Evolutionary conservation across 2,329 filamentous ascomycete species (phyloP).

Genomic region (Neospermospora avenae): DNA sequence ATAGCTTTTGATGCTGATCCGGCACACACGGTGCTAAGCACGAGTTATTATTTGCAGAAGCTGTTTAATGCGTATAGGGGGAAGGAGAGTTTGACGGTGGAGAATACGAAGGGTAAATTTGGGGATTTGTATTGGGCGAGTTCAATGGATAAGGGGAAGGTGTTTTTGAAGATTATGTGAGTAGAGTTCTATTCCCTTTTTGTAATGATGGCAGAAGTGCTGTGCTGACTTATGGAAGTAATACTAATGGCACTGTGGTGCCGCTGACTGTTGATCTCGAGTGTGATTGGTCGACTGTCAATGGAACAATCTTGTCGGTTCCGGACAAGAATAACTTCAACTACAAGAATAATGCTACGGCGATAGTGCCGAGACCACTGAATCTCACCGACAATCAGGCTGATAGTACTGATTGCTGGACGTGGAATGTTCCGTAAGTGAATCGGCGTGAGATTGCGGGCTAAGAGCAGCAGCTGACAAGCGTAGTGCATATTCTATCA

Average conservation of each 20-base stretch:
- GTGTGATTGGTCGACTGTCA: conserved; percentile 19
- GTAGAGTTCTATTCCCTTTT: background rate
- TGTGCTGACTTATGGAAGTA: conserved; percentile 9
- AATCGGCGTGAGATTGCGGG: no score
- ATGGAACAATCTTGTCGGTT: conserved; percentile 23
- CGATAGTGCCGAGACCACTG: conserved; percentile 16
- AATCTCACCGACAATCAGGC: conserved; percentile 15
- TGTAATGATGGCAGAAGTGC: background rate
- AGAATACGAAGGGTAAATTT: conserved; percentile 19
- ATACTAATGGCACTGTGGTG: conserved; percentile 16
- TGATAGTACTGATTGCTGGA: conserved; percentile 14
- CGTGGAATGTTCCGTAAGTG: conserved; percentile 27
- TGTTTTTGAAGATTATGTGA: conserved; percentile 27
- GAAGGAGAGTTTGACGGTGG: conserved; percentile 24
- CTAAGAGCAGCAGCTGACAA: background rate
- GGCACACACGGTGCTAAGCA: conserved; percentile 20
- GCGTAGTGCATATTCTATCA: conserved; percentile 21
- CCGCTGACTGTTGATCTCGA: conserved; percentile 18
- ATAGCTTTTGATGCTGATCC: conserved; percentile 27
- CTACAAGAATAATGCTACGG: conserved; percentile 25
- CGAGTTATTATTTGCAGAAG: conserved; percentile 30
- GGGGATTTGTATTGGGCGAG: conserved; percentile 36
- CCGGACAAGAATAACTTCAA: conserved; percentile 21
- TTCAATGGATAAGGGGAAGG: conserved; percentile 16
- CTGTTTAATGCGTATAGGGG: conserved; percentile 27